Evolutionary conservation across 805 yeast genomes (phyloP).

Genomic region (Maudiozyma turicensis): DNA sequence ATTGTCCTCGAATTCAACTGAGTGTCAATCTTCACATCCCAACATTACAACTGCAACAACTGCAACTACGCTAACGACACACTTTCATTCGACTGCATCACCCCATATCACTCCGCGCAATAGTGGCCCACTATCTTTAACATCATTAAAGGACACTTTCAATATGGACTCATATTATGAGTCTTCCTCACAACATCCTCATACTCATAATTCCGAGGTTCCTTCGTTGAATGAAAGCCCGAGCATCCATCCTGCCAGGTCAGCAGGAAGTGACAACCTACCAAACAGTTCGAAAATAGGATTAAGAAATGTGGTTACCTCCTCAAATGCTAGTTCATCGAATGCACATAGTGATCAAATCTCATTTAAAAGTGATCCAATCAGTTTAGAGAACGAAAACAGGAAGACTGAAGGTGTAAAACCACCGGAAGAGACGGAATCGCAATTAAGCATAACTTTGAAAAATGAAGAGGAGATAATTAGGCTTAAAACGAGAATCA

Average conservation of each 20-base stretch:
- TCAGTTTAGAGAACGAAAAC: background rate
- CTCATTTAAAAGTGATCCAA: background rate
- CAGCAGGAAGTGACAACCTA: background rate
- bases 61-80: background rate
- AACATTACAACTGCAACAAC: background rate
- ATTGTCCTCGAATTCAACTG: background rate
- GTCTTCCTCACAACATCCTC: background rate
- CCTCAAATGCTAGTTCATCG: background rate
- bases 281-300: background rate
- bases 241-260: background rate
- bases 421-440: background rate
- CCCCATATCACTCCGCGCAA: background rate
- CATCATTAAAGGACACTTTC: constrained; percentile 4
- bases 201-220: background rate
- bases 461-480: constrained; percentile 29
- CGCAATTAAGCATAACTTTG: constrained; percentile 8
- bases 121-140: constrained; percentile 1
- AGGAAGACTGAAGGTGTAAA: background rate
- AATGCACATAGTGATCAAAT: background rate
- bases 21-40: background rate
- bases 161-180: constrained; percentile 1
- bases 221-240: background rate
- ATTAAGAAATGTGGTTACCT: too few relatives aligned
- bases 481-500: constrained; percentile 61
- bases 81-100: background rate